Evolutionary conservation across 768 basidiomycete genomes (phyloP), one percentile per base, ranked within the genome.

Genomic region (Grammothele lineata): DNA sequence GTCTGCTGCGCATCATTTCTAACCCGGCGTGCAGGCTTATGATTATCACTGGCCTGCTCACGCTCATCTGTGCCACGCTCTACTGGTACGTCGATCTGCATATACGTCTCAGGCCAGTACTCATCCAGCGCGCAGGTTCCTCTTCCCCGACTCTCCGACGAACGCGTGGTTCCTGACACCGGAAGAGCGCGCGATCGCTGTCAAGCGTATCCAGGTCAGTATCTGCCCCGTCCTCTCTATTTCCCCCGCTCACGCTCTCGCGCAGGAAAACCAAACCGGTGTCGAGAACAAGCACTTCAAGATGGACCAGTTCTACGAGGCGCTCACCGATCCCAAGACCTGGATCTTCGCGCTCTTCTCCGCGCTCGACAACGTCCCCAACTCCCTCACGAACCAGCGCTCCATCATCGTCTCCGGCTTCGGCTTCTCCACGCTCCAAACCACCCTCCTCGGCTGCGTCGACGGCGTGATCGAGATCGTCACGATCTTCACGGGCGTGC

Each of bases 211-310:
- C 48, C 81, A 82, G 70, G 81, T 80, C 37, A 17, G 47, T 19
- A n/a, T 4, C 4, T 35, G 9, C 19, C 25, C 25, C 24, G 4
- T 26, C 5, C 3, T 19, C 17, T 5, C 14, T 12, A 25, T 25
- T 18, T 37, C 22, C 27, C 30, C 18, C 2, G 22, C 19, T 18
- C 21, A 26, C 7, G n/a, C 37, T 15, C 21, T 12, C 48, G 17
- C 19, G 5, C 53, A 82, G 78, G 75, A 70, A 63, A 87, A 88
- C 52, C 85, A 90, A 76, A 85, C 84, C 0, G 88, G 87, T 24
- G 76, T 88, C 9, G 87, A 89, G 65, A 89, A 87, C 59, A 91
- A 90, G 57, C 74, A 73, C 43, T 90, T 86, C 67, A 90, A 90
- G 68, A 78, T 72, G 43, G 83, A 87, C 30, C 87, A 90, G 86